These are phyloP conservation scores for Filosporella fistucella DNA, from an alignment of 495 filamentous ascomycete genomes.

Conservation along the genomic window DNA sequence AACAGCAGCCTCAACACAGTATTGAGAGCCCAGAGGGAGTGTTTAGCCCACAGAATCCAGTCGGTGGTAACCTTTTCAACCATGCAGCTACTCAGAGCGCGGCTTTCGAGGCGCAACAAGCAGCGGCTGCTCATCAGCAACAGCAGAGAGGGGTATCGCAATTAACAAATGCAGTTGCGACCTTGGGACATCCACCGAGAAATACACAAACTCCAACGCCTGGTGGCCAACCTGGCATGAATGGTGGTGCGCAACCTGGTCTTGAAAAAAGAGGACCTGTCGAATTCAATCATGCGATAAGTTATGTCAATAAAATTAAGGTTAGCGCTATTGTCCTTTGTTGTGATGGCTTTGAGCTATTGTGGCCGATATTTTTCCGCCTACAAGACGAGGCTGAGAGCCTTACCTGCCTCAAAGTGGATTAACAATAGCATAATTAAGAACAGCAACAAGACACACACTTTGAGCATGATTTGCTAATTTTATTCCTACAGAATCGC, in stretches of 20 bases:
- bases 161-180: constrained; percentile 69
- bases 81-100: constrained; percentile 34
- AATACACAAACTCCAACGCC: constrained; percentile 45
- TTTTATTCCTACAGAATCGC: constrained; percentile 78
- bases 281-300: constrained; percentile 99
- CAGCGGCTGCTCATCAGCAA: constrained; percentile 62
- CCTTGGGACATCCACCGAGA: constrained; percentile 28
- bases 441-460: too few relatives aligned
- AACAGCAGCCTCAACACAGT: constrained; percentile 42
- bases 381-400: too few relatives aligned
- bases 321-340: constrained; percentile 38
- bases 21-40: constrained; percentile 50
- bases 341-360: too few relatives aligned
- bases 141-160: constrained; percentile 81
- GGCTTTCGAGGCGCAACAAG: constrained; percentile 43
- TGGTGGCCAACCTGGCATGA: constrained; percentile 32
- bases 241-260: constrained; percentile 49
- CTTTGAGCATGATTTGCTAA: too few relatives aligned
- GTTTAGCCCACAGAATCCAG: constrained; percentile 45
- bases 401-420: too few relatives aligned
- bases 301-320: constrained; percentile 99
- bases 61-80: constrained; percentile 39
- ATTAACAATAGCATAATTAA: too few relatives aligned
- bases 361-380: too few relatives aligned
- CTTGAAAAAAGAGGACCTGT: constrained; percentile 89